Base-by-base conservation (phyloP, 1,284 basidiomycete species). In the Trichosporon inkin region DNA sequence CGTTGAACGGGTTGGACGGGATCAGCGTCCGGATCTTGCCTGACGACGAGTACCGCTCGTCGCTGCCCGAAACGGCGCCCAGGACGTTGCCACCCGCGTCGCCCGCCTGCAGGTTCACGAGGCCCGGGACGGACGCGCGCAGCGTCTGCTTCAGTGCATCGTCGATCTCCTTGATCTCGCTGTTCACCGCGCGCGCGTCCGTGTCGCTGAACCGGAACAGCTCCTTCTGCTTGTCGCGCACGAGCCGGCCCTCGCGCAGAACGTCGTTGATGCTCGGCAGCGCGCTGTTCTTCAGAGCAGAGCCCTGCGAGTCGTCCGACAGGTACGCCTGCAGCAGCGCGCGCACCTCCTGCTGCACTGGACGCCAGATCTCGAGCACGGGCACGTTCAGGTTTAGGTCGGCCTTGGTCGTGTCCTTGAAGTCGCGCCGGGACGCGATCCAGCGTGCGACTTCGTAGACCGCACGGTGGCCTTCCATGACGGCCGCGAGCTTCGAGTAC, bases 251-350 rank as follows among this genome's bases (percentile, higher is more conserved):
- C 60, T 91, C 89, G n/a, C 90, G 84, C 37, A 99, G 83, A 10
- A 94, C 87, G 70, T 98, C 95, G 69, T 96, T 97, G 76, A 99
- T 90, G 2, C 94, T 93, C 6, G 88, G 85, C 56, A 97, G 88
- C 1, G 90, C 88, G 72, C 93, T 93, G 40, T 92, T 82, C 6
- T 88, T 86, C 10, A 88, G 83, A 13, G 86, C 82, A 4, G 86
- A 83, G 2, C 87, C 87, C 74, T 87, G 86, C 61, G 89, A 87
- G 68, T 95, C 92, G 75, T 94, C 91, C 22, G 88, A 89, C 10
- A 99, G 81, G 78, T 99, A 97, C 74, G 94, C 92, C 64, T 88
- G 85, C 40, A 99, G 83, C n/a, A 99, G 76, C 2, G 84, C 87
- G 57, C 89, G 85, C 51, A 96, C 91, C 83, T 99, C 95, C 24